phyloP scores from a whole-genome alignment of 2,329 filamentous ascomycete genomes.

The Alternaria longipes region DNA sequence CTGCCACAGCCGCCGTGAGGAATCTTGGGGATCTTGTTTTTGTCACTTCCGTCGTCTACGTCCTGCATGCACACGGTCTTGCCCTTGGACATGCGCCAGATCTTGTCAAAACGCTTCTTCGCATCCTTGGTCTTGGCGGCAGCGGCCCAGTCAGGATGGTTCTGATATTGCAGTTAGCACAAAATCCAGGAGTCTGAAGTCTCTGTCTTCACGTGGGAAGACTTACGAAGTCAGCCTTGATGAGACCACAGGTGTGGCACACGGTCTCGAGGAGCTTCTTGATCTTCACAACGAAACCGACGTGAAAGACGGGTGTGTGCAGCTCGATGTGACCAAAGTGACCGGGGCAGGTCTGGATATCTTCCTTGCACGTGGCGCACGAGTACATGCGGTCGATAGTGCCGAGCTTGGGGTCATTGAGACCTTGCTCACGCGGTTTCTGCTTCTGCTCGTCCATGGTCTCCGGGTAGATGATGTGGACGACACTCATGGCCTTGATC shows the following conservation, averaged over 20 bases:
- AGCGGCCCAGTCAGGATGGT: conserved; percentile 81
- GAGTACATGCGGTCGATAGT: conserved; percentile 96
- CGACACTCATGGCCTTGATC: conserved; percentile 98
- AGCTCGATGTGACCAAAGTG: conserved; percentile 99
- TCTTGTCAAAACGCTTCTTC: conserved; percentile 90
- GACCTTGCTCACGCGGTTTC: conserved; percentile 86
- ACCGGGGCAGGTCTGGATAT: conserved; percentile 94
- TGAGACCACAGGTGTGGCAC: conserved; percentile 98
- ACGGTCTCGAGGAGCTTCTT: conserved; percentile 99
- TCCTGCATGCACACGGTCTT: conserved; percentile 87
- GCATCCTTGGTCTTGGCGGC: conserved; percentile 88
- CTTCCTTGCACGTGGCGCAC: conserved; percentile 95
- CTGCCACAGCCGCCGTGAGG: conserved; percentile 94
- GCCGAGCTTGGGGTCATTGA: conserved; percentile 95
- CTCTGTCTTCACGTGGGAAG: conserved; percentile 65
- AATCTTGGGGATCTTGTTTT: conserved; percentile 57
- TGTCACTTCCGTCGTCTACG: conserved; percentile 64
- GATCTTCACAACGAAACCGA: conserved; percentile 96
- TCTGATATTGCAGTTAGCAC: conserved; percentile 67
- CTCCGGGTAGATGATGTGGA: conserved; percentile 96
- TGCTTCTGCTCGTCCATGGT: conserved; percentile 97
- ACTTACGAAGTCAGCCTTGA: conserved; percentile 98
- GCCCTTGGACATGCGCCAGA: conserved; percentile 92
- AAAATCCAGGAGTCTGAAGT: conserved; percentile 55
- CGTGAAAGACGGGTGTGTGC: conserved; percentile 93